Percentiles rank a stretch among this genome's conserved stretches.
These are phyloP conservation scores for Akanthomyces lecanii DNA, from an alignment of 2,329 filamentous ascomycete genomes.

Conservation along the genomic window DNA sequence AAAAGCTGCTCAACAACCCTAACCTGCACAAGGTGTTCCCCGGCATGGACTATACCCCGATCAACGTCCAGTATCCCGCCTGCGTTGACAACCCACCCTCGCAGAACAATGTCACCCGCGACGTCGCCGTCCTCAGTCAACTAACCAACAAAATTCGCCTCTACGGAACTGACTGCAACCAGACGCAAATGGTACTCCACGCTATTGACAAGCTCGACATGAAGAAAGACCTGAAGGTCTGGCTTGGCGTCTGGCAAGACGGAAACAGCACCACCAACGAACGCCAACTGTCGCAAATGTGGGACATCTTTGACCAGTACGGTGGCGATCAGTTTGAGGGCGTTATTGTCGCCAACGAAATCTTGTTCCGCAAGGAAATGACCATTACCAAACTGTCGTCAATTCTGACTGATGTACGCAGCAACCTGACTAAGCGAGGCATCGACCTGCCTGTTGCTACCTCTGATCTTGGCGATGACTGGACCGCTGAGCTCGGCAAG, in stretches of 20 bases:
- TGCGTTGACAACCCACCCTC: slow-evolving; percentile 74
- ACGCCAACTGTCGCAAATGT: slow-evolving; percentile 80
- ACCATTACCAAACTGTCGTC: slow-evolving; percentile 58
- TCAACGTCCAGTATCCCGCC: slow-evolving; percentile 84
- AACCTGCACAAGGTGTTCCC: slow-evolving; percentile 90
- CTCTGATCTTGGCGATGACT: slow-evolving; percentile 84
- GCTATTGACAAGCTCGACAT: slow-evolving; percentile 72
- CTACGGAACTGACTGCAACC: slow-evolving; percentile 96
- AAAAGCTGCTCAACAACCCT: slow-evolving; percentile 73
- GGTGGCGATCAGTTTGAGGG: slow-evolving; percentile 68
- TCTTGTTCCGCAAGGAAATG: slow-evolving; percentile 73
- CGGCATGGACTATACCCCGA: slow-evolving; percentile 90
- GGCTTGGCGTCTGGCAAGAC: slow-evolving; percentile 93
- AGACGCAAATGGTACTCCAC: slow-evolving; percentile 88
- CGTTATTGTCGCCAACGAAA: slow-evolving; percentile 78
- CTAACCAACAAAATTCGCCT: slow-evolving; percentile 83
- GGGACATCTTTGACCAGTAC: slow-evolving; percentile 70
- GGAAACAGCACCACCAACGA: slow-evolving; percentile 76
- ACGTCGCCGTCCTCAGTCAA: slow-evolving; percentile 84
- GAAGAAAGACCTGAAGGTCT: slow-evolving; percentile 72
- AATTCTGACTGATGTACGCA: slow-evolving; percentile 63
- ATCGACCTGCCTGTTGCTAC: slow-evolving; percentile 77
- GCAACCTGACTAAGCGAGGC: slow-evolving; percentile 64
- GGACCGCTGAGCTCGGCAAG: slow-evolving; percentile 64
- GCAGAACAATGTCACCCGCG: slow-evolving; percentile 91